A percentile compares a stretch with the other conserved stretches of the same genome.
These are phyloP conservation scores for Trichosporon faecale DNA, from an alignment of 1,284 basidiomycete species.

Conservation along the genomic window DNA sequence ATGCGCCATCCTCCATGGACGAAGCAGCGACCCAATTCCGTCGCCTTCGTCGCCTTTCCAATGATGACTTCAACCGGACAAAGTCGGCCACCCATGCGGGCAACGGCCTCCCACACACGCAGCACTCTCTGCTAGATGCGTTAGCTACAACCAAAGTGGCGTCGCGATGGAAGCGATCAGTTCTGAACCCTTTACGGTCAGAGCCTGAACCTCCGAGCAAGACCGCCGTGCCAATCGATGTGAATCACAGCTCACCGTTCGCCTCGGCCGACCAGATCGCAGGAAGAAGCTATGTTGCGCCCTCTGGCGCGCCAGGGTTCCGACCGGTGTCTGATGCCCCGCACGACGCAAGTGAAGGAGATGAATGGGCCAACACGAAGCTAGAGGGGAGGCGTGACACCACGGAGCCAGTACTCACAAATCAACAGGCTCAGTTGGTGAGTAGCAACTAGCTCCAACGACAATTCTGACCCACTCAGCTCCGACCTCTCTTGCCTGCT, in stretches of 20 bases:
- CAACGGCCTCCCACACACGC: constrained; percentile 18
- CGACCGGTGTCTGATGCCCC: constrained; percentile 38
- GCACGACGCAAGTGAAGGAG: constrained; percentile 25
- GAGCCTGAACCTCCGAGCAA: constrained; percentile 30
- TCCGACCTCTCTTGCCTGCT: constrained; percentile 71
- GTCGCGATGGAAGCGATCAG: constrained; percentile 24
- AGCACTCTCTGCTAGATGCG: constrained; percentile 10
- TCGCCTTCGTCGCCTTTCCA: constrained; percentile 19
- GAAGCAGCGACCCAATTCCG: constrained; percentile 21
- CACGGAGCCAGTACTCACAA: constrained; percentile 59
- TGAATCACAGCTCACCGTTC: constrained; percentile 48
- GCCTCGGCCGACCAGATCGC: constrained; percentile 32
- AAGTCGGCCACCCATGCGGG: background rate
- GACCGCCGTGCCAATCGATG: constrained; percentile 39
- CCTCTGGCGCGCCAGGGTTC: constrained; percentile 76
- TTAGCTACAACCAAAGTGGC: constrained; percentile 19
- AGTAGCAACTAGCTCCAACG: background rate
- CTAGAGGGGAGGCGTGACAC: constrained; percentile 59
- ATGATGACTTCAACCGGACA: constrained; percentile 7
- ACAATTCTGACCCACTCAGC: constrained; percentile 52
- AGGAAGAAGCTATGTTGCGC: constrained; percentile 57
- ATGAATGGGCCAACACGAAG: constrained; percentile 44
- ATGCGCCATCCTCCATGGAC: constrained; percentile 25
- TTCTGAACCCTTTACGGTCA: background rate
- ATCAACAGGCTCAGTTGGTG: constrained; percentile 18